Evolutionary conservation across 2,329 filamentous ascomycete genomes (phyloP), one percentile per base, ranked within the genome.

Genomic region (Grosmannia clavigera): DNA sequence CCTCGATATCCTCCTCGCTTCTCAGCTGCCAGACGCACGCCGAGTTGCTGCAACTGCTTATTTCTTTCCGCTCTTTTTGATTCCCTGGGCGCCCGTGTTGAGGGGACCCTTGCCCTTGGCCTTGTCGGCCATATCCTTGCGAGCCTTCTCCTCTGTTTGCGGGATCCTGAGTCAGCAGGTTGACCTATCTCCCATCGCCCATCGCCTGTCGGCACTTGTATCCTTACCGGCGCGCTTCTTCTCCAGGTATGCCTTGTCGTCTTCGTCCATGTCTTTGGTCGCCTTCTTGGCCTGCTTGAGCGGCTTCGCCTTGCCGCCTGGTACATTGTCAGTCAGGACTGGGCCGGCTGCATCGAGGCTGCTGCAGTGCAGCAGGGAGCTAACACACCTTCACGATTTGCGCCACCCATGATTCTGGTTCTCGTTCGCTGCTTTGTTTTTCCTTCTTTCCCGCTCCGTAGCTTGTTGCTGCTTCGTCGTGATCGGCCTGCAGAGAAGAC

Each of bases 21-120:
- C 16, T 46, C 43, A 4, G 14, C 40, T 43, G 14, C 14, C 40
- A 16, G 22, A 46, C 19, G 19, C 5, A 19, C 19, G 43, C 9
- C 43, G 43, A n/a, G 43, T 46, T 14, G 12, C 40, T 19, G 40
- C 40, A 22, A 22, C 43, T 2, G 43, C 43, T 12, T 46, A 65
- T 86, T 96, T 95, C 88, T 96, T 96, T 75, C 91, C 92, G 64
- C 88, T 94, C 84, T 96, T 96, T 86, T 96, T 96, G 79, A 97
- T 96, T 64, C 90, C 91, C 76, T 95, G 90, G 56, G 80, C 74
- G 40, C 90, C 91, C 38, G 84, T 87, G 76, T 91, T 92, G 71
- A 96, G 72, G 46, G 92, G 92, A 3, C 92, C 92, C 78, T 95
- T 95, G 74, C 88, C 88, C 69, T 87, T 86, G 54, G 88, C 86